Evolutionary conservation across 176 grass and related monocot genomes (phyloP).

Genomic region (Musa beccarii): DNA sequence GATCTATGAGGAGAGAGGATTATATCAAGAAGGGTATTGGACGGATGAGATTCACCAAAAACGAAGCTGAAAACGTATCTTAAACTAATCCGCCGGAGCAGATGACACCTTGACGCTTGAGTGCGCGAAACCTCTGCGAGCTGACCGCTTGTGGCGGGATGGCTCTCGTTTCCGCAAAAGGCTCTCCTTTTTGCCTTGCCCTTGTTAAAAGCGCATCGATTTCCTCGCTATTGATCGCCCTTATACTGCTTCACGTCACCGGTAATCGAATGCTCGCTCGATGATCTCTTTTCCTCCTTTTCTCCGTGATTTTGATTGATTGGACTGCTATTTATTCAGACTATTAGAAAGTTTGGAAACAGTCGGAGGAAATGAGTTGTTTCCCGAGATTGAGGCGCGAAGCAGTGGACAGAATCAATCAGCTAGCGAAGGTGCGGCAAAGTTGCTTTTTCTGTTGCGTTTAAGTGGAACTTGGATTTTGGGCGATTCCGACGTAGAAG

Average conservation of each 20-base stretch:
- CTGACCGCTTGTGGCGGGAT: neutral
- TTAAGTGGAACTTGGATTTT: neutral
- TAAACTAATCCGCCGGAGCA: neutral
- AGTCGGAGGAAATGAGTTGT: constrained; percentile 29
- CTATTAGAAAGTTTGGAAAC: constrained; percentile 31
- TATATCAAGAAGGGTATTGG: no score
- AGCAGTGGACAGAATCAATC: constrained; percentile 49
- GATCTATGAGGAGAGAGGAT: no score
- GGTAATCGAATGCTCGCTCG: constrained; percentile 24
- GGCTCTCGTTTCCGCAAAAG: constrained; percentile 12
- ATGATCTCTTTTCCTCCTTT: neutral
- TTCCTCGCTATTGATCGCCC: constrained; percentile 16
- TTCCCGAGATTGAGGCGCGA: constrained; percentile 64
- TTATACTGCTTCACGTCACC: neutral
- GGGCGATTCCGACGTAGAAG: no score
- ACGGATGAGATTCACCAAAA: no score
- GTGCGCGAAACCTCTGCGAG: neutral
- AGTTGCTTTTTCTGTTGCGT: constrained; percentile 7
- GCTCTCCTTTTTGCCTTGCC: constrained; percentile 16
- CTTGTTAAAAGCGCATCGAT: neutral
- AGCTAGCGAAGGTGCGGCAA: constrained; percentile 51
- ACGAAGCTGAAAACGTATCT: neutral
- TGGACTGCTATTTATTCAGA: constrained; percentile 4
- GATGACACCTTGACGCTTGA: neutral
- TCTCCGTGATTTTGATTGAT: neutral